A percentile compares a stretch with the other conserved stretches of the same genome.
These are phyloP conservation scores for Meripilus lineatus DNA, from an alignment of 1,284 basidiomycete genomes.

Conservation along the genomic window DNA sequence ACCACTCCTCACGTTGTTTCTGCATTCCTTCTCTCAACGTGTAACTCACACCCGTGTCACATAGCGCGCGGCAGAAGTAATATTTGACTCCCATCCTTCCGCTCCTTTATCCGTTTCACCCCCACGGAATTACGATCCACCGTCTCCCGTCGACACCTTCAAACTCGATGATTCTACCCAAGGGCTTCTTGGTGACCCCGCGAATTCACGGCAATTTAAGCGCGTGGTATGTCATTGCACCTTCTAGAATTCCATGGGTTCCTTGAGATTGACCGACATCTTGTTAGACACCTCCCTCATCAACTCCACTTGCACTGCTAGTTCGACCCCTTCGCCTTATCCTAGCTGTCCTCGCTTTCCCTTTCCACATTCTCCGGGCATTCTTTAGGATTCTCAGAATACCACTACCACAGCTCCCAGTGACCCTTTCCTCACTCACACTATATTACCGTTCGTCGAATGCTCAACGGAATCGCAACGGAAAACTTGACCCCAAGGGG, in stretches of 20 bases:
- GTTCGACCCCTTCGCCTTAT: constrained; percentile 23
- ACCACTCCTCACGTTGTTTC: background rate
- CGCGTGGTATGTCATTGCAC: constrained; percentile 9
- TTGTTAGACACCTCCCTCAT: constrained; percentile 6
- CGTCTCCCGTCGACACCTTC: constrained; percentile 33
- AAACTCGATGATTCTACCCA: constrained; percentile 53
- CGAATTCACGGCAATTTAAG: constrained; percentile 7
- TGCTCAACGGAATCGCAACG: constrained; percentile 23
- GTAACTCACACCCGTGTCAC: background rate
- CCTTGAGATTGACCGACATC: background rate
- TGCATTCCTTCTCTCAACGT: background rate
- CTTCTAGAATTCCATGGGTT: background rate
- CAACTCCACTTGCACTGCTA: constrained; percentile 11
- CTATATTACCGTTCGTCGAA: constrained; percentile 41
- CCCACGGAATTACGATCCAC: background rate
- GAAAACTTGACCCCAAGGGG: constrained; percentile 22
- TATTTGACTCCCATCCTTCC: constrained; percentile 41
- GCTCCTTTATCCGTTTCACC: constrained; percentile 15
- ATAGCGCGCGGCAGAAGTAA: constrained; percentile 56
- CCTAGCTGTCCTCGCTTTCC: constrained; percentile 27
- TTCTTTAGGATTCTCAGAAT: constrained; percentile 31
- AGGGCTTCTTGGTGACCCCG: constrained; percentile 21
- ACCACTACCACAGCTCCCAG: constrained; percentile 27
- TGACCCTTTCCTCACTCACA: constrained; percentile 30
- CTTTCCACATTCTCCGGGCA: constrained; percentile 29